phyloP scores from a whole-genome alignment of 805 yeast genomes.

The Candida broadrunensis region DNA sequence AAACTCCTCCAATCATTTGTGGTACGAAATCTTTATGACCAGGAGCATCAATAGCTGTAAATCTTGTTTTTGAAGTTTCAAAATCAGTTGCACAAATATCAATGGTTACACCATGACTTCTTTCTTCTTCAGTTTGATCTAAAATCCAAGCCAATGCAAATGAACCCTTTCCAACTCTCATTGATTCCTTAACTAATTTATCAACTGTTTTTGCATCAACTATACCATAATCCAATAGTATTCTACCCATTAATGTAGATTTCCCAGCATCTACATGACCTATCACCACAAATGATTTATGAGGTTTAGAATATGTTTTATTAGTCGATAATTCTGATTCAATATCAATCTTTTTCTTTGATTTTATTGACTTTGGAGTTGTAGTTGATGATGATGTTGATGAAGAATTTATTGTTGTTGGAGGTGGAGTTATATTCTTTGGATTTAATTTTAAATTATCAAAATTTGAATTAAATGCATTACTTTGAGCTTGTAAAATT shows the following conservation, averaged over 20 bases:
- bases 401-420: background rate
- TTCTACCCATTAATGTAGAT: constrained; percentile 74
- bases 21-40: constrained; percentile 84
- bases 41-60: constrained; percentile 80
- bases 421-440: constrained; percentile 5
- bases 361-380: constrained; percentile 29
- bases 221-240: constrained; percentile 63
- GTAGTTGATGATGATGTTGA: background rate
- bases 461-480: constrained; percentile 34
- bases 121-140: constrained; percentile 78
- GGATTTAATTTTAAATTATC: constrained; percentile 18
- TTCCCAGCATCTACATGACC: constrained; percentile 90
- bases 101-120: constrained; percentile 74
- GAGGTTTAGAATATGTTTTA: constrained; percentile 43
- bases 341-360: constrained; percentile 44
- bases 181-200: constrained; percentile 62
- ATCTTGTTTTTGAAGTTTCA: constrained; percentile 51
- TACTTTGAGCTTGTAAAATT: constrained; percentile 56
- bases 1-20: constrained; percentile 79
- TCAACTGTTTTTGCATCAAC: constrained; percentile 64
- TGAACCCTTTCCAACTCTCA: constrained; percentile 67
- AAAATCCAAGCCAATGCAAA: constrained; percentile 84
- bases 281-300: constrained; percentile 70
- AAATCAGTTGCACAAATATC: constrained; percentile 71
- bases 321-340: constrained; percentile 33